A percentile compares a stretch with the other conserved stretches of the same genome.
Conservation (phyloP, 192 early-diverging fungal species). For the Coemansia interrupta region DNA sequence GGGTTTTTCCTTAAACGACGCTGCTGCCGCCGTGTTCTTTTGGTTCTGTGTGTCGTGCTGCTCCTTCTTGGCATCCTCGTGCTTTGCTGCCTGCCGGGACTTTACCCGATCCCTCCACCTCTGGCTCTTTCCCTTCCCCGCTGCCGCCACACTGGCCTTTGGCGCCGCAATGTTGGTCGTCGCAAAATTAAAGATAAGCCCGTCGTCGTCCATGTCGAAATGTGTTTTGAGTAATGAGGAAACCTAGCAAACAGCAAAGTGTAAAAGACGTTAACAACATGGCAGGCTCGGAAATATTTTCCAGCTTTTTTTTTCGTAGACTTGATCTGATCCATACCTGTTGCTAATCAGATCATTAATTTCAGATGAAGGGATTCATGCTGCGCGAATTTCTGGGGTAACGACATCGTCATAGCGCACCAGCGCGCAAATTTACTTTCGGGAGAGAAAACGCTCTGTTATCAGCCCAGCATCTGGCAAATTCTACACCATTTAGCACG, state of each 20-base stretch:
- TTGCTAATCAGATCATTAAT: neutral
- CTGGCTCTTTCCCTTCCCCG: constrained; percentile 29
- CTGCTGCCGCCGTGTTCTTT: constrained; percentile 2
- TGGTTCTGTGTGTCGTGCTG: constrained; percentile 17
- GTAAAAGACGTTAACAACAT: neutral
- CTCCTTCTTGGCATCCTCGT: constrained; percentile 29
- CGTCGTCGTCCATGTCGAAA: constrained; percentile 65
- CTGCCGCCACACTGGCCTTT: too few species aligned
- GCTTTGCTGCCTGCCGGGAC: constrained; percentile 23
- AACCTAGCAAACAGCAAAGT: neutral
- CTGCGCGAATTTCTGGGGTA: too few species aligned
- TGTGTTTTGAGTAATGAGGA: constrained; percentile 1
- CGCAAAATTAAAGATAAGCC: constrained; percentile 65
- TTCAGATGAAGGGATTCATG: neutral
- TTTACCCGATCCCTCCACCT: constrained; percentile 52
- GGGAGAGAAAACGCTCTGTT: too few species aligned
- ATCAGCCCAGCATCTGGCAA: too few species aligned
- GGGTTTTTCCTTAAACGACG: neutral
- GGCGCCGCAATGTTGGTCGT: constrained; percentile 14
- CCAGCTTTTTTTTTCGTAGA: neutral
- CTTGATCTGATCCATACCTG: neutral
- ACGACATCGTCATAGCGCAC: too few species aligned
- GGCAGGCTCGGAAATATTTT: neutral
- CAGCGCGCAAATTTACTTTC: too few species aligned
- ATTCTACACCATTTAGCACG: too few species aligned